Evolutionary conservation across 768 basidiomycete genomes (phyloP).

Genomic region (Pleurotus tuoliensis): DNA sequence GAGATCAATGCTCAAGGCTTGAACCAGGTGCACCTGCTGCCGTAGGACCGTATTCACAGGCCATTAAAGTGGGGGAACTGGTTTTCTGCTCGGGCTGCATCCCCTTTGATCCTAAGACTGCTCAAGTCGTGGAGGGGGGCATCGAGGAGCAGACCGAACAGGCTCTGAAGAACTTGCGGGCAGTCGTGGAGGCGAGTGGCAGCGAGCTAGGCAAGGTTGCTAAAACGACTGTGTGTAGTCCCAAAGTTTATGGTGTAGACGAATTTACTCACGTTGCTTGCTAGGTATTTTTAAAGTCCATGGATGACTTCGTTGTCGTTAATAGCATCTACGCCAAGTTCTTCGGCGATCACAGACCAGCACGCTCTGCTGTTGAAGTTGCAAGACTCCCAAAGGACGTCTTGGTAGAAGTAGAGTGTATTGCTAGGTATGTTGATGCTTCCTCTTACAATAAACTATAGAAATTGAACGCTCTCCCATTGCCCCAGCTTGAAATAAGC

Average conservation of each 20-base stretch:
- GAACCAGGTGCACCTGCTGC: conserved; percentile 68
- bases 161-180: conserved; percentile 81
- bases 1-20: not conserved
- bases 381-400: conserved; percentile 87
- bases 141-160: conserved; percentile 80
- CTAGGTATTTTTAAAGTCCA: conserved; percentile 88
- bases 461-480: not conserved
- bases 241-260: not conserved
- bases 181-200: conserved; percentile 79
- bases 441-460: not conserved
- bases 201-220: conserved; percentile 77
- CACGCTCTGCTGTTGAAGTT: conserved; percentile 90
- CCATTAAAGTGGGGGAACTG: conserved; percentile 75
- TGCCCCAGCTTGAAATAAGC: not conserved
- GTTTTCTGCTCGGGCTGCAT: conserved; percentile 91
- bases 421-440: conserved; percentile 59
- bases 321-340: conserved; percentile 80
- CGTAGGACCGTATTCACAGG: conserved; percentile 87
- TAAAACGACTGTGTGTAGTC: conserved; percentile 78
- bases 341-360: conserved; percentile 91
- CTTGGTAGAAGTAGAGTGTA: conserved; percentile 88
- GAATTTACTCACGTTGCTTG: not conserved
- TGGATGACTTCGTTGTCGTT: conserved; percentile 85
- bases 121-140: conserved; percentile 68
- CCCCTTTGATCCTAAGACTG: conserved; percentile 70